Percentiles rank a stretch among this genome's conserved stretches.
Conservation (phyloP, 805 yeast genomes). For the Ogataea naganishii region DNA sequence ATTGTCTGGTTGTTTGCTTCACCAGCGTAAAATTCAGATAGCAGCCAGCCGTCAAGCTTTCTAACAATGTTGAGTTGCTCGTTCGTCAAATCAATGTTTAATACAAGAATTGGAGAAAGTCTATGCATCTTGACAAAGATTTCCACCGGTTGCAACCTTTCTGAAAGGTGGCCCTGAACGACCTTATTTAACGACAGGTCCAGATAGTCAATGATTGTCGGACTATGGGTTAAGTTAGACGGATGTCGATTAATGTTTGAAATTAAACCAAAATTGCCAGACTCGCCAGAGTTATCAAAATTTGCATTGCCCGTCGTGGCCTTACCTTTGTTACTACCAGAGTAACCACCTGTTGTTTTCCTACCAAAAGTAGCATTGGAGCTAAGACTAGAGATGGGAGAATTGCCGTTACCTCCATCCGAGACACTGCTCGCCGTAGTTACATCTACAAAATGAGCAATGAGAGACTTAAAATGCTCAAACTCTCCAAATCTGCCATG, state of each 20-base stretch:
- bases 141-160: too few species aligned
- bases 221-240: conserved; percentile 19
- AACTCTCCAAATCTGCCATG: conserved; percentile 31
- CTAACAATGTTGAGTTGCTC: conserved; percentile 48
- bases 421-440: conserved; percentile 22
- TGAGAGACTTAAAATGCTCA: conserved; percentile 24
- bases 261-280: too few species aligned
- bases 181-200: conserved; percentile 52
- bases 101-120: conserved; percentile 56
- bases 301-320: too few species aligned
- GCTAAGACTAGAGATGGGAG: conserved; percentile 9
- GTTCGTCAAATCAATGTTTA: conserved; percentile 48
- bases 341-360: too few species aligned
- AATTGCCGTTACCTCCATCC: background rate
- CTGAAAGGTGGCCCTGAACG: conserved; percentile 40
- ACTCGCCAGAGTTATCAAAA: too few species aligned
- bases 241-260: conserved; percentile 19
- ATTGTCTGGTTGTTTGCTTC: conserved; percentile 28
- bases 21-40: conserved; percentile 47
- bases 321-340: too few species aligned
- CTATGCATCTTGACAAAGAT: conserved; percentile 40
- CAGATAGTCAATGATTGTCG: conserved; percentile 44
- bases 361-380: too few species aligned
- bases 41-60: conserved; percentile 47
- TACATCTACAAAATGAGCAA: conserved; percentile 34